Percentiles rank a stretch among this genome's conserved stretches.
Evolutionary conservation across 140 eudicot species (phyloP).

Genomic region (Anethum foeniculum): DNA sequence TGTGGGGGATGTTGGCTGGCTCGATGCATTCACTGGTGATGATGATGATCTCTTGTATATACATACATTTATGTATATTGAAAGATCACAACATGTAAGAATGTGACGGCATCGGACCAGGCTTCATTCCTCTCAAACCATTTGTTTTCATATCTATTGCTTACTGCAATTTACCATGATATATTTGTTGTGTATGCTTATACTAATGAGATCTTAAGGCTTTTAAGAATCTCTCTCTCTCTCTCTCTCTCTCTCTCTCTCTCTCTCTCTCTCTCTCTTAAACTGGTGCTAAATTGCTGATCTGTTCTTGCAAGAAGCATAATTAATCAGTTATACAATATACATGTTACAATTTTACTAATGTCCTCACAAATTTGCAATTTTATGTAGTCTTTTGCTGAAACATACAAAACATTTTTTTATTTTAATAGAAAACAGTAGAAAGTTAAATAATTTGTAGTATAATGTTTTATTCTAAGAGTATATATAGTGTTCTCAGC

Average conservation of each 20-base stretch:
- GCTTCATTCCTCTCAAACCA: conserved; percentile 92
- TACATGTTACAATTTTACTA: not conserved
- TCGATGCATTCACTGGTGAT: conserved; percentile 39
- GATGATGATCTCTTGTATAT: not conserved
- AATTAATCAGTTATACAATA: not conserved
- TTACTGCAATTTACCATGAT: not conserved
- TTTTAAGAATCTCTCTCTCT: not conserved
- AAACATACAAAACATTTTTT: not conserved
- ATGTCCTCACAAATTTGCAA: not conserved
- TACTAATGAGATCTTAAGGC: not conserved
- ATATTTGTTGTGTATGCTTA: not conserved
- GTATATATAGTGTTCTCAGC: not conserved
- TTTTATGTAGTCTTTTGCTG: not conserved
- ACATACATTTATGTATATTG: not conserved
- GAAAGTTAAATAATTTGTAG: too few species aligned
- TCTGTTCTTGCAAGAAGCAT: not conserved
- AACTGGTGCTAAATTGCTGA: not conserved
- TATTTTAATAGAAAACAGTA: not conserved
- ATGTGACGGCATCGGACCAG: conserved; percentile 76
- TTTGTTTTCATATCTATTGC: not conserved
- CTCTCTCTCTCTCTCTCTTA: not conserved
- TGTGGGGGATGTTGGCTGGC: conserved; percentile 62
- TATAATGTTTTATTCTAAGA: not conserved
- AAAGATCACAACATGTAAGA: not conserved
- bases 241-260: not conserved